phyloP scores from a whole-genome alignment of 108 stramenopile species.

The Skeletonema grethae region DNA sequence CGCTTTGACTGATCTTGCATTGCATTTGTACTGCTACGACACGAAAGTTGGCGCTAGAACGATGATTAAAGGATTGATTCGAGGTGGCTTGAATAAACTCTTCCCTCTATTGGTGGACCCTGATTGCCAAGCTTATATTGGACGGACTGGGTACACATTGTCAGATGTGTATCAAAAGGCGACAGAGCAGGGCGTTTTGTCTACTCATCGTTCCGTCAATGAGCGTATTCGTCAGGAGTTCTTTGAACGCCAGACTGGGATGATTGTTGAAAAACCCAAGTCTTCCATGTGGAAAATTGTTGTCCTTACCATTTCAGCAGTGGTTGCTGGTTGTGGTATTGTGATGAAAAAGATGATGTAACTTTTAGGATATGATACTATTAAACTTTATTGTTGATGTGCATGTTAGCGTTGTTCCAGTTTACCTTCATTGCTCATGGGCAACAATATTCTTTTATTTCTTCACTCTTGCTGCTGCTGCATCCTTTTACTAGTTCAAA shows the following conservation, averaged over 20 bases:
- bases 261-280: constrained; percentile 34
- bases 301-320: neutral
- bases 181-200: constrained; percentile 46
- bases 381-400: too few species aligned
- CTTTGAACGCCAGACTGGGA: constrained; percentile 53
- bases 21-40: constrained; percentile 54
- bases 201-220: constrained; percentile 45
- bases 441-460: too few species aligned
- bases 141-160: constrained; percentile 18
- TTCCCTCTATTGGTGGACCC: constrained; percentile 40
- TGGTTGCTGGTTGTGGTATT: constrained; percentile 11
- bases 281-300: constrained; percentile 11
- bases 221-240: constrained; percentile 44
- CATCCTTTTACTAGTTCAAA: too few species aligned
- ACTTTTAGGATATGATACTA: neutral
- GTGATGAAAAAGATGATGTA: neutral
- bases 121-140: constrained; percentile 43
- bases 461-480: too few species aligned
- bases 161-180: constrained; percentile 49
- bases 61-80: constrained; percentile 21
- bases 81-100: constrained; percentile 33
- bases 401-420: too few species aligned
- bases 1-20: constrained; percentile 44
- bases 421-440: too few species aligned
- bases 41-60: constrained; percentile 28